Percentiles rank a stretch among this genome's conserved stretches.
Conservation (phyloP, 2,329 filamentous ascomycete species). For the Talaromyces albobiverticillius region DNA sequence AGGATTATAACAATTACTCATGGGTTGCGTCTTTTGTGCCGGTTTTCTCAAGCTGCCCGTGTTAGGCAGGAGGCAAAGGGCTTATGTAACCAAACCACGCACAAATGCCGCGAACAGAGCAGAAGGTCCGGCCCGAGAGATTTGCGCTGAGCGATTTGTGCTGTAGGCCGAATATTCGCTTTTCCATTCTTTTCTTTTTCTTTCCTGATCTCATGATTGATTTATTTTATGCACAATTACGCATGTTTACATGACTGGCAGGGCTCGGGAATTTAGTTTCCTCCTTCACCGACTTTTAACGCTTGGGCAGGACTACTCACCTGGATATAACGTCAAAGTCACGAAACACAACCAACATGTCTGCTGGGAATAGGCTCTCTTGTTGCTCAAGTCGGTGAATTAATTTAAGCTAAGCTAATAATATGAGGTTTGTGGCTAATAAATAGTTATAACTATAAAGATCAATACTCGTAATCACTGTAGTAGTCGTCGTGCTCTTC, state of each 20-base stretch:
- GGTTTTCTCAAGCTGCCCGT: not conserved
- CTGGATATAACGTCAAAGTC: too few species aligned
- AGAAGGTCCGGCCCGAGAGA: conserved; percentile 1
- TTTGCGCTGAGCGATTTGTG: not conserved
- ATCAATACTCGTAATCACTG: conserved; percentile 23
- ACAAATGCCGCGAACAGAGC: conserved; percentile 15
- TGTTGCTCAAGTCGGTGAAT: too few species aligned
- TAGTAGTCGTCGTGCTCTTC: conserved; percentile 32
- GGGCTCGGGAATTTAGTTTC: too few species aligned
- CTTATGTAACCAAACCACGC: not conserved
- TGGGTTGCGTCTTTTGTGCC: conserved; percentile 8
- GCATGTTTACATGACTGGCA: not conserved
- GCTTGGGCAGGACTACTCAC: too few species aligned
- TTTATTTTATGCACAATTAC: too few species aligned
- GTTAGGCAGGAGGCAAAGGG: not conserved
- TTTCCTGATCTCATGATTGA: too few species aligned
- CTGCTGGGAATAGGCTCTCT: too few species aligned
- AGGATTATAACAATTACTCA: not conserved
- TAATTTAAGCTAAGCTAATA: too few species aligned
- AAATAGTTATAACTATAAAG: not conserved
- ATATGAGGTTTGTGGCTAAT: too few species aligned
- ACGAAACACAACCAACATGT: too few species aligned
- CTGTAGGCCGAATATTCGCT: conserved; percentile 1
- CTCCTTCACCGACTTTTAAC: too few species aligned
- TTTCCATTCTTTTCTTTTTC: not conserved